phyloP scores from a whole-genome alignment of 2,329 filamentous ascomycete species.

The Conoideocrella luteorostrata region DNA sequence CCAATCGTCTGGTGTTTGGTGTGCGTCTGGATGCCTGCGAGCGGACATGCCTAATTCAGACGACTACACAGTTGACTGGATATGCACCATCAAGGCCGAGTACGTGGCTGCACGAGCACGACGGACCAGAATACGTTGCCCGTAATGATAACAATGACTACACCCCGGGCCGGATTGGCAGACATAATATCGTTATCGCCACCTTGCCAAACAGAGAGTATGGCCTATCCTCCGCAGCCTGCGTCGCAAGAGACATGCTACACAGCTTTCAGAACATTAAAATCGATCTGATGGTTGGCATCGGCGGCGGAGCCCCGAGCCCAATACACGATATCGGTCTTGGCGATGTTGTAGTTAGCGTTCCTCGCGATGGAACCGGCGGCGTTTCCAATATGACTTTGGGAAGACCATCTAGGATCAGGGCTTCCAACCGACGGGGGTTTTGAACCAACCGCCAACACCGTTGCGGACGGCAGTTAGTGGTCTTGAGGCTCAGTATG shows the following conservation, averaged over 20 bases:
- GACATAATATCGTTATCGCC: constrained; percentile 17
- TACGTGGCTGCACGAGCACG: constrained; percentile 26
- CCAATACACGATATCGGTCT: constrained; percentile 26
- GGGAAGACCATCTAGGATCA: constrained; percentile 8
- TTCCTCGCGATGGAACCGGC: constrained; percentile 1
- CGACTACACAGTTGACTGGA: constrained; percentile 40
- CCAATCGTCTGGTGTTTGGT: no score
- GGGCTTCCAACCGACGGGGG: constrained; percentile 9
- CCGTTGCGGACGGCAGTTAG: background rate
- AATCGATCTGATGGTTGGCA: constrained; percentile 16
- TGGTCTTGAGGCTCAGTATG: background rate
- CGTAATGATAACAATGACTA: constrained; percentile 13
- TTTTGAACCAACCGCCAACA: constrained; percentile 15
- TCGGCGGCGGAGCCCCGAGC: constrained; percentile 28
- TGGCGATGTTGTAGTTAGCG: constrained; percentile 19
- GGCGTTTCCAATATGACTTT: constrained; percentile 21
- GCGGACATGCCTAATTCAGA: no score
- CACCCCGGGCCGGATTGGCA: constrained; percentile 11
- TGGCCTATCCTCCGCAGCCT: constrained; percentile 13
- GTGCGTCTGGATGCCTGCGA: no score
- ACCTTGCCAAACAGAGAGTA: constrained; percentile 13
- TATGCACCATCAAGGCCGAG: constrained; percentile 33
- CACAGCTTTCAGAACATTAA: constrained; percentile 23
- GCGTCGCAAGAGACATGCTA: constrained; percentile 21
- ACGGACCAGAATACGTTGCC: constrained; percentile 18